A percentile compares a stretch with the other conserved stretches of the same genome.
Conservation (phyloP, 345 rosid genomes). For the Lumnitzera racemosa region DNA sequence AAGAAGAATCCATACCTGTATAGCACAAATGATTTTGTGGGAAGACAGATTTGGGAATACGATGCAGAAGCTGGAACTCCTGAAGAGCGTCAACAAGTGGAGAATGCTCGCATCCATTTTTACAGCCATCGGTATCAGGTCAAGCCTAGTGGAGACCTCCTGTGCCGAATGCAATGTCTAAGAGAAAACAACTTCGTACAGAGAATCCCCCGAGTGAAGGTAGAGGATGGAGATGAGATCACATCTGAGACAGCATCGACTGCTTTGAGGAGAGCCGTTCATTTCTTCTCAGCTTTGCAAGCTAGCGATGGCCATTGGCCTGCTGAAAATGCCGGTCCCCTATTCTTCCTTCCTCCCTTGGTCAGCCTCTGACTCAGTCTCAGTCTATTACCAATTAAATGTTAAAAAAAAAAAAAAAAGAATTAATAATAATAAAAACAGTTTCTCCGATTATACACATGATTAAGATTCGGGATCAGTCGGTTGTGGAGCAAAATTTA, state of each 20-base stretch:
- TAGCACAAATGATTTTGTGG: constrained; percentile 19
- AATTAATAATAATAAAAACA: too few relatives aligned
- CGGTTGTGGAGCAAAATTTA: too few relatives aligned
- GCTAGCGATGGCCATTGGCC: constrained; percentile 35
- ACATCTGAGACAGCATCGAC: constrained; percentile 19
- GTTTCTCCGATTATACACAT: too few relatives aligned
- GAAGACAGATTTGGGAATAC: constrained; percentile 22
- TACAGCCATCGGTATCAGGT: constrained; percentile 15
- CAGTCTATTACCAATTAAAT: too few relatives aligned
- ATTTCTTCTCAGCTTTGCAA: constrained; percentile 30
- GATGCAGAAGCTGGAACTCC: constrained; percentile 15
- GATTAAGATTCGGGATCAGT: too few relatives aligned
- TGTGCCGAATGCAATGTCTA: constrained; percentile 23
- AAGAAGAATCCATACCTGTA: constrained; percentile 14
- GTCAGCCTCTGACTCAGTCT: not conserved
- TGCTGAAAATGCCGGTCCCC: constrained; percentile 31
- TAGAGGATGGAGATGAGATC: constrained; percentile 23
- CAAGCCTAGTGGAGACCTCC: constrained; percentile 18
- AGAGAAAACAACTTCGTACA: constrained; percentile 23
- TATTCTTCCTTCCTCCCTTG: constrained; percentile 24
- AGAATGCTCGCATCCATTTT: constrained; percentile 18
- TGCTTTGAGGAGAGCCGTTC: constrained; percentile 20
- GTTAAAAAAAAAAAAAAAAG: too few relatives aligned
- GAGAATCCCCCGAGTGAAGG: constrained; percentile 19
- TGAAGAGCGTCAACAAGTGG: constrained; percentile 11